Evolutionary conservation across 805 yeast genomes (phyloP).

Genomic region (Hanseniaspora osmophila): DNA sequence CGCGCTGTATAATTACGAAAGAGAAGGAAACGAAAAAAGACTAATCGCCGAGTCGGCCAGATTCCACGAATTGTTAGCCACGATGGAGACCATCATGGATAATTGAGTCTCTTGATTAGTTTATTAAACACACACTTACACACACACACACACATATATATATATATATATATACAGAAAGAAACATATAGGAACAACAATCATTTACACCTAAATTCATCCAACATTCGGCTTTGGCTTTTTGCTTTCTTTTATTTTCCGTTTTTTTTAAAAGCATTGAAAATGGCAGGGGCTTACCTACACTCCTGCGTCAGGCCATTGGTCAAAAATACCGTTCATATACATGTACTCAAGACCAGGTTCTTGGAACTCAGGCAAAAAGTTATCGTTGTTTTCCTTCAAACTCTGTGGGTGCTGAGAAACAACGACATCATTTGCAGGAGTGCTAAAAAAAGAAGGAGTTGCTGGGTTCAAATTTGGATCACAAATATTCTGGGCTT

Average conservation of each 20-base stretch:
- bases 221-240: too few species aligned
- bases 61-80: slow-evolving; percentile 17
- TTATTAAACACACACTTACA: too few species aligned
- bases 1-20: slow-evolving; percentile 22
- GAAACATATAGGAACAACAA: background rate
- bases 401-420: too few species aligned
- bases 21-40: slow-evolving; percentile 24
- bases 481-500: too few species aligned
- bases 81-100: slow-evolving; percentile 9
- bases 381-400: background rate
- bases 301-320: background rate
- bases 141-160: too few species aligned
- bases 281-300: too few species aligned
- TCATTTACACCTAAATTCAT: too few species aligned
- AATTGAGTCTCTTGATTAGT: background rate
- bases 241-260: too few species aligned
- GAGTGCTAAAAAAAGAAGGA: too few species aligned
- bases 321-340: background rate
- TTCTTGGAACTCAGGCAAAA: background rate
- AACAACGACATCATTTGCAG: too few species aligned
- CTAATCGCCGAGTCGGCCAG: slow-evolving; percentile 16
- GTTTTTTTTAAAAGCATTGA: too few species aligned
- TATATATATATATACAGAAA: background rate
- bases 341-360: background rate
- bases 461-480: too few species aligned